Base-by-base conservation (phyloP, 371 early-diverging fungal species). In the Mortierella sp. region DNA sequence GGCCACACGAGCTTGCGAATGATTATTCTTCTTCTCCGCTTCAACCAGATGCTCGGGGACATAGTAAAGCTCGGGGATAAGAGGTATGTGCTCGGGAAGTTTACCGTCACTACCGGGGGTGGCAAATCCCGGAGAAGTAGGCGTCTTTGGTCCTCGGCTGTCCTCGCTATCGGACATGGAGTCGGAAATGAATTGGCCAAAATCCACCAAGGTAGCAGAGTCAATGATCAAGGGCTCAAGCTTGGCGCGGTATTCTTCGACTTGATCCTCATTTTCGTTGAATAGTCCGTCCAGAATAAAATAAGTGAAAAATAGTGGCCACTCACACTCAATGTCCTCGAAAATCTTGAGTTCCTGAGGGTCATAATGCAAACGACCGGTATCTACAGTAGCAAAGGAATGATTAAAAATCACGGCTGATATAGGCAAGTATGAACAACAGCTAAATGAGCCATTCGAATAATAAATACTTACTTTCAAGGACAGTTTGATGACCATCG, bases 261-360 rank as follows among this genome's bases (percentile, higher is more conserved):
- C 94, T 73, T 91, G 92, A 1, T 87, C 85, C 42, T 77, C 71
- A 64, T 95, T 90, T 0, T 87, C 93, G 4, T 87, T 87, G 75
- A 95, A 95, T 17, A 92, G 72, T 15, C 95, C 96, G 66, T 96
- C 95, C 35, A 96, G 83, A 37, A 96, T 90, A 84, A 96, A 85
- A 72, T 96, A 96, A 1, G 96, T 95, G 71, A 93, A 96, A 76
- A 96, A 96, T 13, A 96, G 80, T 5, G 96, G 96, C 96, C 96
- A 96, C 81, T 96, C 96, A 32, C 92, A 94, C 80, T 96, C 96
- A 57, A 96, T 91, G 62, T 89, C 83, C 70, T 96, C 94, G 79
- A 96, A 96, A n/a, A 94, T 86, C 73, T 90, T 89, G 60, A 96
- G 88, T 72, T 96, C 96, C 45, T 91, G 91, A 10, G 95, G 88